A percentile compares a stretch with the other conserved stretches of the same genome.
phyloP scores from a whole-genome alignment of 192 early-diverging fungal species.

The Backusella mclennaniae region DNA sequence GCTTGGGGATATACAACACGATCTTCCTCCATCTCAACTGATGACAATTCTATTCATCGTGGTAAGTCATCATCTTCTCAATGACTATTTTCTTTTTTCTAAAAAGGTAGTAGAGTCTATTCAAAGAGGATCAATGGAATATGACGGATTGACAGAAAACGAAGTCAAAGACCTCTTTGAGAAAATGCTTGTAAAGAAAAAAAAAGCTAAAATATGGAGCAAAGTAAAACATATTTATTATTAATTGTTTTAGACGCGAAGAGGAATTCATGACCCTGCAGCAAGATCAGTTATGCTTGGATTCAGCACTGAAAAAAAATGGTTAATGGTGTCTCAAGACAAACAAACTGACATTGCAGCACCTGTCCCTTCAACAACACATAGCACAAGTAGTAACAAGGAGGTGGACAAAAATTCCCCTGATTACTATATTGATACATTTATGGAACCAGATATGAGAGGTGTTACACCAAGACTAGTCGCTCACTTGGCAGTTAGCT shows the following conservation, averaged over 20 bases:
- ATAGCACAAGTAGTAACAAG: slow-evolving; percentile 20
- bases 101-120: neutral
- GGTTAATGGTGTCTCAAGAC: slow-evolving; percentile 57
- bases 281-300: slow-evolving; percentile 45
- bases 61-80: slow-evolving; percentile 9
- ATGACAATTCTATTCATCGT: slow-evolving; percentile 11
- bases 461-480: slow-evolving; percentile 49
- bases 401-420: slow-evolving; percentile 51
- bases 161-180: slow-evolving; percentile 55
- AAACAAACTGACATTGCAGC: slow-evolving; percentile 40
- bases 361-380: slow-evolving; percentile 1
- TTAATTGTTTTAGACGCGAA: slow-evolving; percentile 38
- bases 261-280: slow-evolving; percentile 49
- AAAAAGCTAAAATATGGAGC: neutral
- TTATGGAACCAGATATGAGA: slow-evolving; percentile 48
- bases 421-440: slow-evolving; percentile 57
- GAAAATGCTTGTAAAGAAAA: slow-evolving; percentile 51
- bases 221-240: neutral
- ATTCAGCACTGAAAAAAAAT: slow-evolving; percentile 54
- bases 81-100: neutral
- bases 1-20: slow-evolving; percentile 9
- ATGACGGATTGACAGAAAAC: slow-evolving; percentile 36
- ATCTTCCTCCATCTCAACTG: slow-evolving; percentile 15
- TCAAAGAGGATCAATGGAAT: neutral
- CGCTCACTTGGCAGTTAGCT: slow-evolving; percentile 50